phyloP scores from a whole-genome alignment of 1,284 basidiomycete genomes.

The Porogramme epimiltina region DNA sequence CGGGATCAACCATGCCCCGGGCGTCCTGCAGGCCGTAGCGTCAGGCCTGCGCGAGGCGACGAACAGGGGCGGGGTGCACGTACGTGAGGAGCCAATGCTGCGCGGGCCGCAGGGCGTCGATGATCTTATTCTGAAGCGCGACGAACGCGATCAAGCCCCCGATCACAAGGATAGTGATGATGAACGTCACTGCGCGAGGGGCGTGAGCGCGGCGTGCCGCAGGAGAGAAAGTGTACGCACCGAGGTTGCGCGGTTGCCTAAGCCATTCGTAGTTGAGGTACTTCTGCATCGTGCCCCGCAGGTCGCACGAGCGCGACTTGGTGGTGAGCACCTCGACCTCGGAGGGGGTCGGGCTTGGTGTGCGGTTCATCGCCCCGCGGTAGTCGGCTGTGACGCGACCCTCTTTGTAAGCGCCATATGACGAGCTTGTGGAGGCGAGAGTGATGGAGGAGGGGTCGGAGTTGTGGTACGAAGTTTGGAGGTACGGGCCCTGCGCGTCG shows the following conservation, averaged over 20 bases:
- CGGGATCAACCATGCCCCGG: slow-evolving; percentile 78
- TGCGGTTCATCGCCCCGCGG: slow-evolving; percentile 29
- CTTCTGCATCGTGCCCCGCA: slow-evolving; percentile 8
- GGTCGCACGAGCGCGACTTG: not conserved
- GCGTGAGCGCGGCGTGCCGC: slow-evolving; percentile 35
- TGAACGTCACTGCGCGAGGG: not conserved
- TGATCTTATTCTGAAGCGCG: slow-evolving; percentile 56
- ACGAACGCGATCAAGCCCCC: slow-evolving; percentile 52
- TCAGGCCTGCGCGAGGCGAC: not conserved
- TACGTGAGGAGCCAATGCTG: slow-evolving; percentile 50
- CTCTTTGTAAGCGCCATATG: slow-evolving; percentile 1
- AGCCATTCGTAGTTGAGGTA: slow-evolving; percentile 27
- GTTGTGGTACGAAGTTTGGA: not conserved
- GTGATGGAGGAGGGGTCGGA: not conserved
- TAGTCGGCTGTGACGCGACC: slow-evolving; percentile 17
- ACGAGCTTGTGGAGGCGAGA: not conserved
- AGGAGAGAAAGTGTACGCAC: slow-evolving; percentile 45
- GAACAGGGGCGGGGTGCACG: slow-evolving; percentile 18
- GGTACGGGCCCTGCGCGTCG: not conserved
- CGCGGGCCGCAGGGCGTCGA: slow-evolving; percentile 55
- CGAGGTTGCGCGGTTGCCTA: slow-evolving; percentile 33
- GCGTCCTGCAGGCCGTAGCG: slow-evolving; percentile 16
- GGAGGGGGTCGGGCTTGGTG: slow-evolving; percentile 42
- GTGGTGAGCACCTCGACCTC: slow-evolving; percentile 17
- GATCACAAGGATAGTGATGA: slow-evolving; percentile 11